Evolutionary conservation across 2,329 filamentous ascomycete species (phyloP).

Genomic region (Periconia sp.): DNA sequence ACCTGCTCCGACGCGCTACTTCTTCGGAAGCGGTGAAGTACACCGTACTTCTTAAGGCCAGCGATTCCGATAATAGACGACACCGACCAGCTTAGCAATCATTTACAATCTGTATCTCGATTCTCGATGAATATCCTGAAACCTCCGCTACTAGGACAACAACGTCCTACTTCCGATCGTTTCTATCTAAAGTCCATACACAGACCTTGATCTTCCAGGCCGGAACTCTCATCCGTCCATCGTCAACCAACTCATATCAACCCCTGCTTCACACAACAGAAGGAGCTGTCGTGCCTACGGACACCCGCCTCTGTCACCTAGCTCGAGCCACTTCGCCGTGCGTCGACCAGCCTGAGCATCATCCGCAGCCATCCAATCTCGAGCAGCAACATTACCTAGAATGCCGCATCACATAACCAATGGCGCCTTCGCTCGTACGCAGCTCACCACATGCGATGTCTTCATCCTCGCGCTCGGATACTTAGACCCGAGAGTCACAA

Average conservation of each 20-base stretch:
- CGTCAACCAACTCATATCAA: too few species aligned
- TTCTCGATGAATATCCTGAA: slow-evolving; percentile 14
- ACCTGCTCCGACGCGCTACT: slow-evolving; percentile 7
- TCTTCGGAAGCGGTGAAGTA: slow-evolving; percentile 20
- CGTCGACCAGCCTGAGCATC: too few species aligned
- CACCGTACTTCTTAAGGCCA: slow-evolving; percentile 14
- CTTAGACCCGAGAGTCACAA: slow-evolving; percentile 22
- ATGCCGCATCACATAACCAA: slow-evolving; percentile 38
- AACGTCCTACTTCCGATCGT: slow-evolving; percentile 11
- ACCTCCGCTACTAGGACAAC: slow-evolving; percentile 5
- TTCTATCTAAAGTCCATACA: slow-evolving; percentile 2
- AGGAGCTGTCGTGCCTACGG: too few species aligned
- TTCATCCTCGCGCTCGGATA: slow-evolving; percentile 38
- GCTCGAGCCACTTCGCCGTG: too few species aligned
- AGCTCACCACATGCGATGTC: slow-evolving; percentile 40
- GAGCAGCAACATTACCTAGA: neutral
- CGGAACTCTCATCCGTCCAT: too few species aligned
- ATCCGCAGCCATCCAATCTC: too few species aligned
- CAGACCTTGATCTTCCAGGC: neutral
- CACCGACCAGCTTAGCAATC: neutral
- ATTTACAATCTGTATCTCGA: neutral
- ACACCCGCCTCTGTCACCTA: too few species aligned
- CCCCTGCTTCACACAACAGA: too few species aligned
- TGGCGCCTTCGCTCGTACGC: slow-evolving; percentile 38
- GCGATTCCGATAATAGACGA: neutral